Evolutionary conservation across 164 flowering plant genomes (phyloP).

Genomic region (Umbilicus rupestris): DNA sequence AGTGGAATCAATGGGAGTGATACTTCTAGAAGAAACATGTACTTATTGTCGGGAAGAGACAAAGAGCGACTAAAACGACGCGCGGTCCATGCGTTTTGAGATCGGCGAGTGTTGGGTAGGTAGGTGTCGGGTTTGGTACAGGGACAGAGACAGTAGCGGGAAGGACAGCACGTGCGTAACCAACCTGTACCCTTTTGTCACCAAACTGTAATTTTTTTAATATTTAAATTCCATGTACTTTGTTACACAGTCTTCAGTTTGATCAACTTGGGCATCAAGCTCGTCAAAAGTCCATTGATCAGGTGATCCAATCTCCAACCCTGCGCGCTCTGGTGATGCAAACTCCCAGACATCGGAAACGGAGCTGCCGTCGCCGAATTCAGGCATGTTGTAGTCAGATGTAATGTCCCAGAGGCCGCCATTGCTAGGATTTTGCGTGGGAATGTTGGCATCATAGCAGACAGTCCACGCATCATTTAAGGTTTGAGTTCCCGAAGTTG

Average conservation of each 20-base stretch:
- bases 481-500: conserved; percentile 25
- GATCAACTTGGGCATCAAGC: conserved; percentile 19
- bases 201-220: too few species aligned
- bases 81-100: too few species aligned
- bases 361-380: conserved; percentile 25
- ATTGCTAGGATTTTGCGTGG: conserved; percentile 31
- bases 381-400: conserved; percentile 29
- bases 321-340: conserved; percentile 30
- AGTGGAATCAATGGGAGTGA: neutral
- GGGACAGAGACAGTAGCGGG: too few species aligned
- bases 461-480: conserved; percentile 26
- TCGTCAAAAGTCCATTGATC: conserved; percentile 27
- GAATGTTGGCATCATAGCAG: conserved; percentile 31
- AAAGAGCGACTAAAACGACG: neutral
- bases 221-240: conserved; percentile 18
- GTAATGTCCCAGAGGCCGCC: conserved; percentile 41
- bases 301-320: conserved; percentile 31
- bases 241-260: conserved; percentile 16
- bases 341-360: conserved; percentile 50
- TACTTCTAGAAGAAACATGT: neutral
- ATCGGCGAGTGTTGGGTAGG: too few species aligned
- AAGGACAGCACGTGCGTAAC: neutral
- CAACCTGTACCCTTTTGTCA: neutral
- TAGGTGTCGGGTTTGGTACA: too few species aligned
- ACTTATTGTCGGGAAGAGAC: neutral